Conservation (phyloP, 164 flowering plant species). For the Berberis vulgaris region DNA sequence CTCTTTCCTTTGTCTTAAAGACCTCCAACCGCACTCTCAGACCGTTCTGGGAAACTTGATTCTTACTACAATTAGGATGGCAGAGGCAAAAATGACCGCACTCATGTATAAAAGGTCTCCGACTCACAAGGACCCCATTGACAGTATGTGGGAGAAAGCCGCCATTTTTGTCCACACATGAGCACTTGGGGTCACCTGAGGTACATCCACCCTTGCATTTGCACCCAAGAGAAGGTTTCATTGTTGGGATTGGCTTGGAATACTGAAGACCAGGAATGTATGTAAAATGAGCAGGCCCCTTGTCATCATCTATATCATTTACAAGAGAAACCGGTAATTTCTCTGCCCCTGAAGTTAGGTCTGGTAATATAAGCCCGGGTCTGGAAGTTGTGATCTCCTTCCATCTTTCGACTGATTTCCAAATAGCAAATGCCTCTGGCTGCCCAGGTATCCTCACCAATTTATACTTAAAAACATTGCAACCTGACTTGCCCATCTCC, state of each 20-base stretch:
- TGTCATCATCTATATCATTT: constrained; percentile 49
- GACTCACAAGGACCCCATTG: constrained; percentile 31
- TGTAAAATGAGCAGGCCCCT: constrained; percentile 37
- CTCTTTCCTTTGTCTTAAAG: constrained; percentile 54
- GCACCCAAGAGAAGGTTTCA: constrained; percentile 24
- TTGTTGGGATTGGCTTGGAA: constrained; percentile 17
- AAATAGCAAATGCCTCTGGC: constrained; percentile 29
- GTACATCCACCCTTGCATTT: constrained; percentile 23
- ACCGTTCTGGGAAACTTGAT: constrained; percentile 53
- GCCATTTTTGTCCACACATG: constrained; percentile 31
- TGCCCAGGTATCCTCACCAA: constrained; percentile 42
- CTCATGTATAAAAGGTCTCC: constrained; percentile 32
- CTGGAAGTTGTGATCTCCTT: constrained; percentile 25
- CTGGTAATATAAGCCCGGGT: constrained; percentile 31
- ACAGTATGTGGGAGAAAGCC: constrained; percentile 30
- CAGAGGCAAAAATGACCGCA: constrained; percentile 49
- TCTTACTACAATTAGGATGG: constrained; percentile 35
- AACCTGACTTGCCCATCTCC: constrained; percentile 41
- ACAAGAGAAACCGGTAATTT: constrained; percentile 42
- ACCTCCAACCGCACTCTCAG: constrained; percentile 51
- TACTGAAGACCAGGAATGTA: constrained; percentile 27
- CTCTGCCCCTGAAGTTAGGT: constrained; percentile 43
- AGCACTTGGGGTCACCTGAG: constrained; percentile 30
- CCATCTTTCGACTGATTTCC: constrained; percentile 46
- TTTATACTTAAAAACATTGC: constrained; percentile 40